Conservation (phyloP, 106 monocot genomes). For the Acorus gramineus region DNA sequence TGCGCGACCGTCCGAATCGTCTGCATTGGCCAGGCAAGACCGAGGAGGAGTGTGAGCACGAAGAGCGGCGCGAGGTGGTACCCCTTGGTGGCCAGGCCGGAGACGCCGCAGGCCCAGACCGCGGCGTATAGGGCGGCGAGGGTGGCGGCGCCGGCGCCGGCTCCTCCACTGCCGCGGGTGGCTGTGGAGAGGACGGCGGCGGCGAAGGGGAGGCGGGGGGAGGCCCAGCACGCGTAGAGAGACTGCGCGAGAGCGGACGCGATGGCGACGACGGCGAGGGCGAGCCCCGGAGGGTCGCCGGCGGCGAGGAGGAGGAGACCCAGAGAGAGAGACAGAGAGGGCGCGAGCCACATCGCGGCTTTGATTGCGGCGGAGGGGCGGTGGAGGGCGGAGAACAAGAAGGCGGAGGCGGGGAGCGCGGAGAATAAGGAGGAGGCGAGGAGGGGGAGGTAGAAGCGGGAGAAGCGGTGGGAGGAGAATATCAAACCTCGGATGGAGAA, state of each 20-base stretch:
- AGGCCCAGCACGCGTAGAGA: conserved; percentile 62
- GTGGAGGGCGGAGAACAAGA: conserved; percentile 25
- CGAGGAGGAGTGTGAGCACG: conserved; percentile 41
- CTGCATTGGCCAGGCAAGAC: conserved; percentile 73
- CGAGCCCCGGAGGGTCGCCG: conserved; percentile 20
- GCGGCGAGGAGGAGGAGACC: conserved; percentile 33
- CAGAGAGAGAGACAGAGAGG: conserved; percentile 20
- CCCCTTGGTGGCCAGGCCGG: conserved; percentile 19
- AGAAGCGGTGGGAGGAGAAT: conserved; percentile 15
- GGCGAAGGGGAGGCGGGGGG: conserved; percentile 24
- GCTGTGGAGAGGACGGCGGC: conserved; percentile 25
- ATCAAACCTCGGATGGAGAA: conserved; percentile 25
- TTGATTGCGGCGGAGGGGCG: conserved; percentile 22
- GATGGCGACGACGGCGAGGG: conserved; percentile 13
- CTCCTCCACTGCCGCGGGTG: not conserved
- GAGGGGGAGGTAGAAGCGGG: conserved; percentile 31
- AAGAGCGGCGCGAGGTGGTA: conserved; percentile 23
- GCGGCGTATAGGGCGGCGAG: conserved; percentile 13
- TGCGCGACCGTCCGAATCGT: conserved; percentile 36
- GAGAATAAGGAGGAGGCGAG: conserved; percentile 25
- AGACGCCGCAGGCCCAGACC: conserved; percentile 43
- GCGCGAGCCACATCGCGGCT: conserved; percentile 43
- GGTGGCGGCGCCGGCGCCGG: conserved; percentile 10
- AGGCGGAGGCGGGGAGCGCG: conserved; percentile 14
- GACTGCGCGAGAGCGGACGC: conserved; percentile 11